Base-by-base conservation (phyloP, 2,329 filamentous ascomycete genomes). In the Alternaria hordeiaustralica region DNA sequence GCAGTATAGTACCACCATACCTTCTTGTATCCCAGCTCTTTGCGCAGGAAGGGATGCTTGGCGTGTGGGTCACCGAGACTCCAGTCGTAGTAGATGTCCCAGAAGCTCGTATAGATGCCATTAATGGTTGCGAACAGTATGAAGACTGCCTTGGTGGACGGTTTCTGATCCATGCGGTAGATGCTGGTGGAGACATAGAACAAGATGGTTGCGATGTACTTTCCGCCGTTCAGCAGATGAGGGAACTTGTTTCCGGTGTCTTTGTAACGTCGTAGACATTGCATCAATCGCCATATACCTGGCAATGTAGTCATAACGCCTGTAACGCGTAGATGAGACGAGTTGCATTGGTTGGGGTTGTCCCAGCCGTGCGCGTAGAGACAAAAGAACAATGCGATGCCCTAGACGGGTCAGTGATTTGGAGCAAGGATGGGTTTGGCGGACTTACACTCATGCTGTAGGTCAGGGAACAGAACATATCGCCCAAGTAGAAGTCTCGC, bases 81-180 rank as follows among this genome's bases (percentile, higher is more conserved):
- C 86, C 96, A 98, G 79, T 99, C 96, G 92, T 98, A 97, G 68
- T 93, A 89, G 2, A 99, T 82, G 77, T 99, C 96, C 96, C 96
- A 99, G 45, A 97, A 87, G 10, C 89, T 93, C 71, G 87, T 90
- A 79, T 97, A 98, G 26, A 96, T 80, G 47, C 90, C 87, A 77
- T 97, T 99, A 68, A 97, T 80, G n/a, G 86, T 84, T 0, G 93
- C 93, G 71, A 94, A 93, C 0, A 88, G 86, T 65, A 97, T 90
- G 78, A 97, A 98, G 2, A 93, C 78, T 0, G 89, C 91, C 63
- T 84, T 83, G 44, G 93, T 85, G 15, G 87, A 83, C 2, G 82
- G 81, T 0, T 83, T 85, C 45, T 85, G 84, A 20, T 92, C 77
- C 47, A 97, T 91, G 43, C 96, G 92, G 78, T 94, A 98, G 36